phyloP scores from a whole-genome alignment of 2,329 filamentous ascomycete species.

The Aspergillus awamori region DNA sequence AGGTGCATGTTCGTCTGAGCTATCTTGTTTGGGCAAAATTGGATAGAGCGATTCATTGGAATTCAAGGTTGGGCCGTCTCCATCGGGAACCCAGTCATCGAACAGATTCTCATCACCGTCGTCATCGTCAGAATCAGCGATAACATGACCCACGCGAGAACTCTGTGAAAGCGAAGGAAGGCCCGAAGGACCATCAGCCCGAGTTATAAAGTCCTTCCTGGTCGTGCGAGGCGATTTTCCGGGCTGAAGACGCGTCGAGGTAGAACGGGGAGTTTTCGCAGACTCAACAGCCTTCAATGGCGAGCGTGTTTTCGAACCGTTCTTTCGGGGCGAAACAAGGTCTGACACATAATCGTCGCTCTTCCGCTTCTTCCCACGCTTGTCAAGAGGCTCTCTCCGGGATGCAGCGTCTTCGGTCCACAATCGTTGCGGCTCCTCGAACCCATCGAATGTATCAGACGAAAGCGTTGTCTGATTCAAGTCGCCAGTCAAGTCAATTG shows the following conservation, averaged over 20 bases:
- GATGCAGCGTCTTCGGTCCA: constrained; percentile 50
- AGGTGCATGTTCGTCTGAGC: constrained; percentile 12
- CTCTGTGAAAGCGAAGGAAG: constrained; percentile 5
- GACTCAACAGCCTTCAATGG: constrained; percentile 19
- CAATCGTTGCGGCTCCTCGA: constrained; percentile 45
- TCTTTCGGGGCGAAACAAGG: constrained; percentile 37
- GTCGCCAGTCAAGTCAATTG: constrained; percentile 50
- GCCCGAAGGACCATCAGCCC: constrained; percentile 12
- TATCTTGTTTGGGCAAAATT: constrained; percentile 29
- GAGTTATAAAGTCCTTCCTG: constrained; percentile 12
- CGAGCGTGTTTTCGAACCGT: constrained; percentile 29
- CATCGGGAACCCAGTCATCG: constrained; percentile 27
- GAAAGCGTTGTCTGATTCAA: constrained; percentile 39
- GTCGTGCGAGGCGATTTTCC: constrained; percentile 11
- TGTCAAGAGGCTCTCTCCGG: constrained; percentile 39
- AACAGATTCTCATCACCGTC: constrained; percentile 33
- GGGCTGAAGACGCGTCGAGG: not conserved
- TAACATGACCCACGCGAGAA: constrained; percentile 24
- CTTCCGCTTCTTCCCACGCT: constrained; percentile 52
- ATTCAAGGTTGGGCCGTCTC: constrained; percentile 27
- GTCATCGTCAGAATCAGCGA: constrained; percentile 40
- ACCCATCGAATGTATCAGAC: constrained; percentile 43
- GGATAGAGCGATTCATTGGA: constrained; percentile 34
- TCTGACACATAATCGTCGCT: constrained; percentile 51
- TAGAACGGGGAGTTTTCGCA: constrained; percentile 4